Evolutionary conservation across 305 asterid genomes (phyloP), one percentile per base, ranked within the genome.

Genomic region (Rubia balearica): DNA sequence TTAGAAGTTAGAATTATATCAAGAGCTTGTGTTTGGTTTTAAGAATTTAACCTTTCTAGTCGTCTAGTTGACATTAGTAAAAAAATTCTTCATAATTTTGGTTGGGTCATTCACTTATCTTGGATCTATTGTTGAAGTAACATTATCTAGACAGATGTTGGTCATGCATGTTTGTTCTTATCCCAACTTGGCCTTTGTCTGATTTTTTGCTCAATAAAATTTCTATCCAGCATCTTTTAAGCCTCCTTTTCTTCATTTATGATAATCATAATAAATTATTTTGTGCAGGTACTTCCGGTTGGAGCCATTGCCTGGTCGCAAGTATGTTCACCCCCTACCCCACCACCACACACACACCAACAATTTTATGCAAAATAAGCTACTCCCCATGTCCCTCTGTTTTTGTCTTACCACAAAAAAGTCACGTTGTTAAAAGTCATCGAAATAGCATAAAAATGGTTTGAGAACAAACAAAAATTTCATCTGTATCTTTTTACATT

Each of bases 221-320:
- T 11, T 19, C 51, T n/a, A 0, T 55, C 8, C 17, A 68, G 61
- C 24, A 5, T 7, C 17, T 17, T 27, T 2, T 30, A 67, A 49
- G 42, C 27, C 59, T 67, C 41, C 27, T 69, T 70, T 67, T 13
- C 19, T 22, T 9, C 40, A 11, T 68, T 21, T 55, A 0, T 17
- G 22, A 51, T n/a, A 27, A 27, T 27, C 11, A n/a, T 53, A n/a
- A 17, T 53, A 17, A 53, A 46, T 69, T 70, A 63, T 67, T 63
- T 71, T 69, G 73, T 78, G 42, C 86, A 93, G 98, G 89, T 93
- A 90, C 79, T 90, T 93, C 60, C 92, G 97, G 77, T 76, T 89
- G 89, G 98, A 93, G 71, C 96, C 97, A 81, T 80, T 86, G 69
- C 94, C 97, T 22, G 97, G 97, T 57, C 89, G 95, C 87, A 90